Conservation (phyloP, 495 filamentous ascomycete genomes). For the Daldinia vernicosa region DNA sequence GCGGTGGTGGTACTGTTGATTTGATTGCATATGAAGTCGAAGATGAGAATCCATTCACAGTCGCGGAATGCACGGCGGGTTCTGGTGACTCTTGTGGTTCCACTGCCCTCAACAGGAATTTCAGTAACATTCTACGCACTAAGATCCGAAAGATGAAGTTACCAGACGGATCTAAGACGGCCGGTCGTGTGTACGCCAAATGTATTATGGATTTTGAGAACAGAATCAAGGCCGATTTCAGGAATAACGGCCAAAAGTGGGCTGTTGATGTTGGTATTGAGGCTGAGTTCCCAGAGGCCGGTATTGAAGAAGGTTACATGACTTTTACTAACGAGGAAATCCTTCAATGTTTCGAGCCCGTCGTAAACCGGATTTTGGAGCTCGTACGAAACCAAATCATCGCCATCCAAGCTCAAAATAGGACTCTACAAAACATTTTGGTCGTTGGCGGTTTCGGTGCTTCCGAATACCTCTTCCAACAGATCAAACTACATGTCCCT, state of each 20-base stretch:
- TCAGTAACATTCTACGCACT: constrained; percentile 76
- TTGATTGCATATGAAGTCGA: constrained; percentile 81
- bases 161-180: constrained; percentile 76
- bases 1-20: constrained; percentile 79
- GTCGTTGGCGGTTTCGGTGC: constrained; percentile 80
- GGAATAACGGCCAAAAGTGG: constrained; percentile 84
- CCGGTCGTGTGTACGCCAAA: constrained; percentile 78
- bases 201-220: constrained; percentile 86
- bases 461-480: constrained; percentile 81
- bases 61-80: constrained; percentile 77
- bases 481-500: constrained; percentile 84
- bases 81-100: constrained; percentile 80
- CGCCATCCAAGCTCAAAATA: constrained; percentile 78
- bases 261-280: constrained; percentile 80
- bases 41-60: constrained; percentile 77
- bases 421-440: constrained; percentile 75
- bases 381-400: constrained; percentile 81
- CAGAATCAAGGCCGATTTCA: constrained; percentile 80
- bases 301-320: constrained; percentile 82
- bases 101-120: constrained; percentile 77
- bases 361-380: constrained; percentile 75
- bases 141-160: constrained; percentile 84
- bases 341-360: constrained; percentile 79
- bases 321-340: constrained; percentile 85
- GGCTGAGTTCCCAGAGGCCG: constrained; percentile 78